These are phyloP conservation scores for Trifolium dubium DNA, from an alignment of 306 rosid genomes.

Conservation along the genomic window DNA sequence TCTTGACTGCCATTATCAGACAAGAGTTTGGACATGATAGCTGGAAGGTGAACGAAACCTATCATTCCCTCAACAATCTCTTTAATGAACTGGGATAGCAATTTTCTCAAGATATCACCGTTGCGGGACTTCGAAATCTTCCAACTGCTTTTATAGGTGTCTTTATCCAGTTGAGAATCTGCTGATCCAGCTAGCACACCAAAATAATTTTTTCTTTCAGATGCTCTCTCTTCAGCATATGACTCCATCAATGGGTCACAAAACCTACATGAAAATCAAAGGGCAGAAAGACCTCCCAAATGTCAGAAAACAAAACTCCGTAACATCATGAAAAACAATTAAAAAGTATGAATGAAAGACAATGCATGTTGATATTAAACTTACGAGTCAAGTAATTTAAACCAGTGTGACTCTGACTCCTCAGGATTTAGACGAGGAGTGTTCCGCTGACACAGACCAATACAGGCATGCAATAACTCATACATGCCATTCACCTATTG, in stretches of 20 bases:
- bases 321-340: not conserved
- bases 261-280: conserved; percentile 60
- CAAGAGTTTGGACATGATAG: conserved; percentile 93
- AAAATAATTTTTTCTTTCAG: conserved; percentile 53
- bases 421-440: conserved; percentile 95
- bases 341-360: conserved; percentile 27
- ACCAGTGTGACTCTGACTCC: conserved; percentile 96
- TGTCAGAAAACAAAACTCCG: no score
- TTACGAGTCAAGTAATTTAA: conserved; percentile 93
- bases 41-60: conserved; percentile 92
- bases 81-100: conserved; percentile 84
- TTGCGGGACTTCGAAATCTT: conserved; percentile 65
- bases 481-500: conserved; percentile 66
- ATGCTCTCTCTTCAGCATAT: conserved; percentile 45
- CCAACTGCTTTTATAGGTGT: conserved; percentile 66
- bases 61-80: conserved; percentile 98
- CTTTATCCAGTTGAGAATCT: conserved; percentile 54
- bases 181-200: conserved; percentile 50
- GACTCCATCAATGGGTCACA: conserved; percentile 87
- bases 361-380: conserved; percentile 44
- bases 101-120: conserved; percentile 67
- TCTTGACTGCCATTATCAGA: conserved; percentile 93
- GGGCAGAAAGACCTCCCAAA: no score
- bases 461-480: conserved; percentile 74
- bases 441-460: conserved; percentile 94